Conservation (phyloP, 768 basidiomycete species). For the Clitopilus hobsonii region DNA sequence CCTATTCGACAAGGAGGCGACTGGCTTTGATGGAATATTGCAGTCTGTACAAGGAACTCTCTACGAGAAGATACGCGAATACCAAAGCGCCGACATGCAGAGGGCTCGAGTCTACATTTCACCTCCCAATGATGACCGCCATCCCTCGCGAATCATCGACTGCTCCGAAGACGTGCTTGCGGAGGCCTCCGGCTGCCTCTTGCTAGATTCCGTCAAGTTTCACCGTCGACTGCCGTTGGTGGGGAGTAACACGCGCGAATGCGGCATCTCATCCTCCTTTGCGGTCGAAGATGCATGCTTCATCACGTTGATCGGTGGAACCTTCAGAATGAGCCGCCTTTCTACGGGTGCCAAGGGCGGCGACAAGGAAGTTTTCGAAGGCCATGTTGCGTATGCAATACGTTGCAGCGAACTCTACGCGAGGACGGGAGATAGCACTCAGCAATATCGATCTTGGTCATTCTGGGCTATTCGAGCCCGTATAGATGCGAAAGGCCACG, state of each 20-base stretch:
- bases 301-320: background rate
- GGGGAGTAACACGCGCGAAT: too few species aligned
- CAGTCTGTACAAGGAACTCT: background rate
- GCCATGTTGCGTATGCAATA: conserved; percentile 30
- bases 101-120: too few species aligned
- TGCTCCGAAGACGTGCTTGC: too few species aligned
- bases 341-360: background rate
- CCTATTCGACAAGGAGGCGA: background rate
- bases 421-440: conserved; percentile 29
- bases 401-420: conserved; percentile 26
- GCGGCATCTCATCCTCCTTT: background rate
- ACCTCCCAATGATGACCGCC: too few species aligned
- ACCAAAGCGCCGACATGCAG: too few species aligned
- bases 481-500: conserved; percentile 24
- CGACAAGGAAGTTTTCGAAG: conserved; percentile 32
- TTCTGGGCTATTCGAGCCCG: conserved; percentile 36
- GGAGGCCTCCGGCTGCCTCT: too few species aligned
- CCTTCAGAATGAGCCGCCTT: background rate
- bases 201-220: too few species aligned
- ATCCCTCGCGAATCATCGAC: too few species aligned
- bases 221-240: too few species aligned
- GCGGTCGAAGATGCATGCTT: background rate
- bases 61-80: background rate
- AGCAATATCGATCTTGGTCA: conserved; percentile 20
- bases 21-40: background rate